Conservation (phyloP, 1,139 yeast genomes). For the Geotrichum carabidarum region DNA sequence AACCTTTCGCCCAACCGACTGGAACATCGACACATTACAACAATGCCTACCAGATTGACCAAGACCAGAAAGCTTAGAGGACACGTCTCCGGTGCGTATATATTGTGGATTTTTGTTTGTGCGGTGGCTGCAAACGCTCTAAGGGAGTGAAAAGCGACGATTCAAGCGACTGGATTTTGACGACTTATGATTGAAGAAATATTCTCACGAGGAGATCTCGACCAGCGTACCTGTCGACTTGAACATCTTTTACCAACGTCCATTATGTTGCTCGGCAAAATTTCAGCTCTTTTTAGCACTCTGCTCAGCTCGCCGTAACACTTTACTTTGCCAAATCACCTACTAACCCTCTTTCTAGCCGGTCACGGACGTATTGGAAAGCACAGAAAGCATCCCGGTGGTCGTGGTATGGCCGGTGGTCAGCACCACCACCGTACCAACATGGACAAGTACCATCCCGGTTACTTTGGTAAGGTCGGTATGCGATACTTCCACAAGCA, state of each 20-base stretch:
- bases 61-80: constrained; percentile 99
- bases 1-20: constrained; percentile 8
- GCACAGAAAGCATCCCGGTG: constrained; percentile 99
- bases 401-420: constrained; percentile 99
- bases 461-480: constrained; percentile 99
- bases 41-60: constrained; percentile 77
- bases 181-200: not conserved
- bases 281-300: not conserved
- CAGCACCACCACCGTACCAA: constrained; percentile 98
- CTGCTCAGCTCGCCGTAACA: not conserved
- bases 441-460: constrained; percentile 99
- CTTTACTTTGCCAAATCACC: not conserved
- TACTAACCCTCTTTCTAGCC: constrained; percentile 50
- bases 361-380: constrained; percentile 99
- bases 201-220: not conserved
- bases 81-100: constrained; percentile 82
- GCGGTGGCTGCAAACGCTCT: not conserved
- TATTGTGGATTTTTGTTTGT: not conserved
- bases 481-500: constrained; percentile 99
- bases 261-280: no score
- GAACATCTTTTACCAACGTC: no score
- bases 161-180: not conserved
- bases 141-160: not conserved
- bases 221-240: not conserved
- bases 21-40: constrained; percentile 19